phyloP scores from a whole-genome alignment of 768 basidiomycete species.

The Leccinum barrowsii region DNA sequence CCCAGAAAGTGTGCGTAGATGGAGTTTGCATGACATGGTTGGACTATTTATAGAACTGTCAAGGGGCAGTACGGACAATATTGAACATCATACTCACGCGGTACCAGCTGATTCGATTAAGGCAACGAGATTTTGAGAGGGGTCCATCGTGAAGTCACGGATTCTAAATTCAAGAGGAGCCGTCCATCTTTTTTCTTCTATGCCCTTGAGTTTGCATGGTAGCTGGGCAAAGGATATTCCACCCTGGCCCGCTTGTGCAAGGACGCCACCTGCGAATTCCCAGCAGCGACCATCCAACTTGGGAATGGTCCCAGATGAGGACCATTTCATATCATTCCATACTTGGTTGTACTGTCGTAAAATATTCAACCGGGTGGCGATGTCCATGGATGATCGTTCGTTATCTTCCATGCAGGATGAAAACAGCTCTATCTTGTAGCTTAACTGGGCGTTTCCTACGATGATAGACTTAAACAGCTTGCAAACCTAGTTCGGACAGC shows the following conservation, averaged over 20 bases:
- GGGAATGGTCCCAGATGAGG: constrained; percentile 10
- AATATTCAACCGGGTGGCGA: constrained; percentile 21
- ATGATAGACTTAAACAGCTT: constrained; percentile 28
- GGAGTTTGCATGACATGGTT: constrained; percentile 19
- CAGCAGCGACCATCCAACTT: constrained; percentile 24
- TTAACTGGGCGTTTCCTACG: constrained; percentile 20
- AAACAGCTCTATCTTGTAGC: constrained; percentile 32
- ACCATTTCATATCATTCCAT: constrained; percentile 29
- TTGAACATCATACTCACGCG: constrained; percentile 14
- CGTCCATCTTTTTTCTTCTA: constrained; percentile 29
- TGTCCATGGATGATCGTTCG: constrained; percentile 16
- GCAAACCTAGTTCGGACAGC: constrained; percentile 25
- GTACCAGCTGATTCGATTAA: constrained; percentile 23
- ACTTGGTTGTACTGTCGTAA: constrained; percentile 25
- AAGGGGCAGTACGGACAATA: background rate
- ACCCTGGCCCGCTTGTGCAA: constrained; percentile 26
- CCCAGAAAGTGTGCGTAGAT: constrained; percentile 31
- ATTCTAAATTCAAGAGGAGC: constrained; percentile 24
- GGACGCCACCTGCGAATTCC: constrained; percentile 36
- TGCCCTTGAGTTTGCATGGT: constrained; percentile 29
- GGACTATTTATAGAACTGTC: constrained; percentile 14
- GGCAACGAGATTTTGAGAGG: constrained; percentile 34
- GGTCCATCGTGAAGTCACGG: constrained; percentile 37
- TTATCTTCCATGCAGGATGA: constrained; percentile 27
- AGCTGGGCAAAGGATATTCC: constrained; percentile 26